Conservation (phyloP, 805 yeast species). For the Saccharomycopsis capsularis region DNA sequence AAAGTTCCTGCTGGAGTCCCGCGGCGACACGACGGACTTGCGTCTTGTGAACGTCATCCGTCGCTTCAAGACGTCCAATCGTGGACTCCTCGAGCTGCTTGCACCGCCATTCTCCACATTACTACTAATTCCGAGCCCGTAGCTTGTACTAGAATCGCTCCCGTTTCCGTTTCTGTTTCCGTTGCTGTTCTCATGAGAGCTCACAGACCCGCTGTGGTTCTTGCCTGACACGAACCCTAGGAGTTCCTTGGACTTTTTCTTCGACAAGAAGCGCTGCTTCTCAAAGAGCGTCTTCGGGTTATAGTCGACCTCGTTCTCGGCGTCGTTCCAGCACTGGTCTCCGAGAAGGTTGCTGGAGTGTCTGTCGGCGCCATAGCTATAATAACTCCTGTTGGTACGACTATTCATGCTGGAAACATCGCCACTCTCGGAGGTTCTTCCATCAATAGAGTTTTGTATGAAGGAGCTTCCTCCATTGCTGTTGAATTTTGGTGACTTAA, state of each 20-base stretch:
- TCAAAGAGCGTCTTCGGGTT: slow-evolving; percentile 5
- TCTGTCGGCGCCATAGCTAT: not conserved
- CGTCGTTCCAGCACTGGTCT: too few relatives aligned
- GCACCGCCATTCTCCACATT: not conserved
- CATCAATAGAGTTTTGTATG: not conserved
- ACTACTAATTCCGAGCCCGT: too few relatives aligned
- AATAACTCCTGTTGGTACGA: too few relatives aligned
- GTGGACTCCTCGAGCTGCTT: not conserved
- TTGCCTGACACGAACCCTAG: not conserved
- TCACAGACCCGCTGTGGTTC: not conserved
- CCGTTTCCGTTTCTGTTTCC: not conserved
- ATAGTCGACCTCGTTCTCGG: slow-evolving; percentile 4
- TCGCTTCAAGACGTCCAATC: slow-evolving; percentile 7
- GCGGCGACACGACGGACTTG: slow-evolving; percentile 1
- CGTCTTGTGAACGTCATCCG: slow-evolving; percentile 13
- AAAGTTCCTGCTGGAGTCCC: slow-evolving; percentile 4
- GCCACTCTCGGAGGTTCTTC: too few relatives aligned
- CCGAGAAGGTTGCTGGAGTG: not conserved
- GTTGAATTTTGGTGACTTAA: slow-evolving; percentile 15
- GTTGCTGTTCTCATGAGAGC: not conserved
- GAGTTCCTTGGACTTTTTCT: slow-evolving; percentile 5
- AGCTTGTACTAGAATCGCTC: not conserved
- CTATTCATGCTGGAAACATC: too few relatives aligned
- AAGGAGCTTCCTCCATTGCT: not conserved
- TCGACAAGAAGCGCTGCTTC: slow-evolving; percentile 6